Conservation (phyloP, 768 basidiomycete genomes). For the Boletus coccyginus region DNA sequence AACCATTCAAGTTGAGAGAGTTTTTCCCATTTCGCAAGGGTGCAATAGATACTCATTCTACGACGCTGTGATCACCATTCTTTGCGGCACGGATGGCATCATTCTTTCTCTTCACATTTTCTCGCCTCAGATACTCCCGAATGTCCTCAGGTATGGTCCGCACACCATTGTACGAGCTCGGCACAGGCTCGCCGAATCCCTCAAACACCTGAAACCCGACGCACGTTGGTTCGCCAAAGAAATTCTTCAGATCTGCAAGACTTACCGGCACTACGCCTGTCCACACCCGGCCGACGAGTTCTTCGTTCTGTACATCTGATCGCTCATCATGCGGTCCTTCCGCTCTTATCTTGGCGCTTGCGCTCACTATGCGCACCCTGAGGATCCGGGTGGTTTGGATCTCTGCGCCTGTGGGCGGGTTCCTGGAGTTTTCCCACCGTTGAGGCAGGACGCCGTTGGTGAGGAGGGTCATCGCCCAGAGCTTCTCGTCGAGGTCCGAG, state of each 20-base stretch:
- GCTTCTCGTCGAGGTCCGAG: conserved; percentile 18
- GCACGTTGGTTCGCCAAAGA: not conserved
- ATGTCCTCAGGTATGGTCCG: conserved; percentile 16
- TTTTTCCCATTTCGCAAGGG: not conserved
- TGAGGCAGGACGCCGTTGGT: conserved; percentile 22
- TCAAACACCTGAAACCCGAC: conserved; percentile 16
- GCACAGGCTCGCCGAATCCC: conserved; percentile 25
- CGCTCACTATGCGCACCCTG: conserved; percentile 21
- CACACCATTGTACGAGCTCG: conserved; percentile 19
- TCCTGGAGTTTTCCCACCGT: conserved; percentile 22
- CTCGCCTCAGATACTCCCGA: conserved; percentile 18
- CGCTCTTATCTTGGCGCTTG: conserved; percentile 24
- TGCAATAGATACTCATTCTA: not conserved
- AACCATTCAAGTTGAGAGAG: not conserved
- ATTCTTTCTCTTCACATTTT: conserved; percentile 26
- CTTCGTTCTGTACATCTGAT: conserved; percentile 14
- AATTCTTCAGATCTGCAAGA: not conserved
- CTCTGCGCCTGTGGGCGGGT: conserved; percentile 19
- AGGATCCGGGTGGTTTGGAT: conserved; percentile 24
- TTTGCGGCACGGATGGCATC: conserved; percentile 19
- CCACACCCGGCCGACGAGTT: conserved; percentile 17
- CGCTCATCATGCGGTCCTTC: conserved; percentile 23
- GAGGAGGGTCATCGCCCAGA: conserved; percentile 23
- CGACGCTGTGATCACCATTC: conserved; percentile 34
- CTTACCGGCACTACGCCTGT: conserved; percentile 26